Evolutionary conservation across 768 basidiomycete species (phyloP).

Genomic region (Trametes maxima): DNA sequence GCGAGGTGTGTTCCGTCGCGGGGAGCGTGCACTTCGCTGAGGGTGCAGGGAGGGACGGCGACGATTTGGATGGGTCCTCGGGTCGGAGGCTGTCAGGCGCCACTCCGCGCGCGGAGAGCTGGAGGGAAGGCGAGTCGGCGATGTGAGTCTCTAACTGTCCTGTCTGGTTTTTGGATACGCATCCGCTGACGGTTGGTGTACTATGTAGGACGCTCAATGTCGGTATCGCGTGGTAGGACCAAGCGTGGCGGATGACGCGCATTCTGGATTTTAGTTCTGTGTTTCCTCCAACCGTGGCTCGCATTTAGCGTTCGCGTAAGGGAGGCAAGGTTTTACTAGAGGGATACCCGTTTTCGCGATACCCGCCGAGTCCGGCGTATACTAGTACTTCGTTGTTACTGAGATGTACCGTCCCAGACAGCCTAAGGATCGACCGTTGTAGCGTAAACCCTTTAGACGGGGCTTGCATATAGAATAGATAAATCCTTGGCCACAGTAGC

Average conservation of each 20-base stretch:
- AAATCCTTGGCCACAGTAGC: too few species aligned
- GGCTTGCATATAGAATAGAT: too few species aligned
- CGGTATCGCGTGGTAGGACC: conserved; percentile 16
- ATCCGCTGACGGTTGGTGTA: background rate
- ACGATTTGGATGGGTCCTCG: background rate
- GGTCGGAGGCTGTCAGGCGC: background rate
- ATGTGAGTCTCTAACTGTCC: conserved; percentile 1
- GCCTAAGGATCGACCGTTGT: too few species aligned
- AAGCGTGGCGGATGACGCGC: too few species aligned
- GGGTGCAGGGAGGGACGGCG: background rate
- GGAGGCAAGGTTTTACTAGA: too few species aligned
- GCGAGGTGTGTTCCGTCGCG: conserved; percentile 22
- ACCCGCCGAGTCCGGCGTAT: too few species aligned
- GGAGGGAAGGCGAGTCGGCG: conserved; percentile 23
- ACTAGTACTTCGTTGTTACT: too few species aligned
- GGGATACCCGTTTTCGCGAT: too few species aligned
- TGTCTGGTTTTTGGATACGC: background rate
- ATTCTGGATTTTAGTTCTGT: too few species aligned
- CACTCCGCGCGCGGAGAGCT: conserved; percentile 16
- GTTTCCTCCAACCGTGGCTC: background rate
- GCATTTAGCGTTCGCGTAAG: background rate
- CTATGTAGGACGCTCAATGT: conserved; percentile 5
- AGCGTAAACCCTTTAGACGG: too few species aligned
- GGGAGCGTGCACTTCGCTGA: conserved; percentile 2
- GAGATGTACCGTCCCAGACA: too few species aligned